Evolutionary conservation across 2,329 filamentous ascomycete species (phyloP).

Genomic region (Sporothrix dimorphospora): DNA sequence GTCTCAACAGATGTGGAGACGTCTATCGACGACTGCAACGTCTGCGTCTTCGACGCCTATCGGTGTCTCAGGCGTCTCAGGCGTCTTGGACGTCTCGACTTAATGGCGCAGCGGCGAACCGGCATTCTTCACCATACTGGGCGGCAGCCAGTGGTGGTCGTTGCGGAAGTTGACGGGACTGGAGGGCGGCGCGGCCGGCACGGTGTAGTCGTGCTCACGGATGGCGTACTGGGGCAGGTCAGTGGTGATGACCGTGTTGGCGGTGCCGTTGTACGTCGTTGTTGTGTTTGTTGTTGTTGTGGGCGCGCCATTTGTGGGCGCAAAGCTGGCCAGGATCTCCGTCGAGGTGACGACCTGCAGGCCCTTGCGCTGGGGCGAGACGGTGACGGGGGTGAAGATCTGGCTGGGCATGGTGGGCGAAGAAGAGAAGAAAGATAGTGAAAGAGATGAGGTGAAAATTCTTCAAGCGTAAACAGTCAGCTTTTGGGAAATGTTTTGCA

Average conservation of each 20-base stretch:
- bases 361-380: slow-evolving; percentile 52
- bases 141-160: slow-evolving; percentile 58
- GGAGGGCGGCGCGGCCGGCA: slow-evolving; percentile 67
- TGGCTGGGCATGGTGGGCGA: slow-evolving; percentile 46
- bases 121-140: slow-evolving; percentile 35
- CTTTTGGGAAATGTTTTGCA: background rate
- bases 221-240: slow-evolving; percentile 55
- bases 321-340: slow-evolving; percentile 58
- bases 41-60: background rate
- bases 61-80: background rate
- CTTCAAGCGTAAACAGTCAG: slow-evolving; percentile 5
- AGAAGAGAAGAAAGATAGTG: background rate
- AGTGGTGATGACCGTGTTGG: slow-evolving; percentile 47
- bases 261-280: background rate
- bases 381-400: slow-evolving; percentile 51
- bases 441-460: background rate
- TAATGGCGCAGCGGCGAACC: slow-evolving; percentile 22
- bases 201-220: slow-evolving; percentile 62
- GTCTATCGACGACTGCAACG: too few species aligned
- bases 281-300: background rate
- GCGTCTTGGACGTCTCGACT: background rate
- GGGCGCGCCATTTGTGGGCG: slow-evolving; percentile 45
- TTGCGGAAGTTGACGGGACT: slow-evolving; percentile 64
- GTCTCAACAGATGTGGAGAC: too few species aligned
- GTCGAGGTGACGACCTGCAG: slow-evolving; percentile 51